Base-by-base conservation (phyloP, 495 filamentous ascomycete species). In the Podospora comata region DNA sequence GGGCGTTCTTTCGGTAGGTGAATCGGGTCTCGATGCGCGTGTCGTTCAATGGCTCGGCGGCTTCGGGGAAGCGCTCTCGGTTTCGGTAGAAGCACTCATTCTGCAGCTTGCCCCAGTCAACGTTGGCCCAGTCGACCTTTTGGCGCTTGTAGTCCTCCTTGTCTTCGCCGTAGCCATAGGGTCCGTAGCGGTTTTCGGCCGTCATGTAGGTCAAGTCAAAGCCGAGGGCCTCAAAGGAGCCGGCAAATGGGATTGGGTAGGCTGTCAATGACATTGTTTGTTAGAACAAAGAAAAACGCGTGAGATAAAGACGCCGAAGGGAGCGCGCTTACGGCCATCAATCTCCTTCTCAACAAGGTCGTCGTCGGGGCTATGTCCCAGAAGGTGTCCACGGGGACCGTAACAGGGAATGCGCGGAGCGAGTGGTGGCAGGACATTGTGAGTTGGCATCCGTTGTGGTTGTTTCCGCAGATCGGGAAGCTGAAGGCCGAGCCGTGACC, bases 41-140 rank as follows among this genome's bases (percentile, higher is more conserved):
- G 57, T 74, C 67, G 32, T 74, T 65, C 48, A 76, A 57, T 1
- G 55, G 54, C 1, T 69, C 28, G 2, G 65, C 71, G 15, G 65
- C 48, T 5, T 67, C 20, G 20, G 74, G 76, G 60, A 86, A 93
- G 57, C 93, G 89, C 72, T 87, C 81, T 16, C 75, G 73, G 75
- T 97, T 97, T 30, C 85, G 85, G 56, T 84, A 77, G 39, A 85
- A 78, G 74, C 93, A 97, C 19, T 84, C 81, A 64, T 87, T 83
- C 73, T 95, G 92, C n/a, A 86, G 90, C 57, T 85, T 82, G 62
- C 83, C 89, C 93, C 93, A 97, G 63, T 86, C 84, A 54, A 96
- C 81, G 13, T 82, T 80, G 60, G 87, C 82, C 78, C 88, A 97
- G 67, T 96, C 90, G 30, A 95, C 86, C 63, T 92, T 88, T 13